Conservation (phyloP, 2,329 filamentous ascomycete genomes). For the Fusarium equiseti region DNA sequence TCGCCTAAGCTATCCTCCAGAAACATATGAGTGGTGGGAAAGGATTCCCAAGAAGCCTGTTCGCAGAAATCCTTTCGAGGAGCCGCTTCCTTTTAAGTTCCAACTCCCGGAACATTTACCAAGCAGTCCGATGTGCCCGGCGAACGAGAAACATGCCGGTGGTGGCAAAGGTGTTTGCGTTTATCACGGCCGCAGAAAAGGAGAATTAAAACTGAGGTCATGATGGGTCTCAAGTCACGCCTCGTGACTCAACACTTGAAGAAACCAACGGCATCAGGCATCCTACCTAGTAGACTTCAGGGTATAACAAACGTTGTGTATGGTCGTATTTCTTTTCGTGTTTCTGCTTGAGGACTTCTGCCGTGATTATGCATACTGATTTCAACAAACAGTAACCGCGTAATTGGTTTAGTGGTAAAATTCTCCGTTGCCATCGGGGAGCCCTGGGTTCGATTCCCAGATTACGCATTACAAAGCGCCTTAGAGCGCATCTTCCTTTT, state of each 20-base stretch:
- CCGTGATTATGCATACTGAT: accelerated
- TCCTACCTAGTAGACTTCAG: not conserved
- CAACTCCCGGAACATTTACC: conserved; percentile 64
- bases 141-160: conserved; percentile 59
- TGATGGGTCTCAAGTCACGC: not conserved
- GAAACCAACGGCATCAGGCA: not conserved
- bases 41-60: conserved; percentile 41
- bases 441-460: conserved; percentile 11
- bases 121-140: conserved; percentile 64
- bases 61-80: conserved; percentile 36
- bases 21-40: conserved; percentile 55
- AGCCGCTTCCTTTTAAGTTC: conserved; percentile 57
- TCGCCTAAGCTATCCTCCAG: conserved; percentile 41
- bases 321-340: not conserved
- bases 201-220: conserved; percentile 13
- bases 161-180: conserved; percentile 64
- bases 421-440: conserved; percentile 12
- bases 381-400: not conserved
- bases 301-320: not conserved
- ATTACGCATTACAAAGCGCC: not conserved
- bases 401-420: conserved; percentile 14
- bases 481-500: not conserved
- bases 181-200: conserved; percentile 58
- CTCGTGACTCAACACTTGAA: not conserved
- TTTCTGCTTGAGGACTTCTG: accelerated